A percentile compares a stretch with the other conserved stretches of the same genome.
These are phyloP conservation scores for Trichoderma reesei DNA, from an alignment of 495 filamentous ascomycete species.

Conservation along the genomic window DNA sequence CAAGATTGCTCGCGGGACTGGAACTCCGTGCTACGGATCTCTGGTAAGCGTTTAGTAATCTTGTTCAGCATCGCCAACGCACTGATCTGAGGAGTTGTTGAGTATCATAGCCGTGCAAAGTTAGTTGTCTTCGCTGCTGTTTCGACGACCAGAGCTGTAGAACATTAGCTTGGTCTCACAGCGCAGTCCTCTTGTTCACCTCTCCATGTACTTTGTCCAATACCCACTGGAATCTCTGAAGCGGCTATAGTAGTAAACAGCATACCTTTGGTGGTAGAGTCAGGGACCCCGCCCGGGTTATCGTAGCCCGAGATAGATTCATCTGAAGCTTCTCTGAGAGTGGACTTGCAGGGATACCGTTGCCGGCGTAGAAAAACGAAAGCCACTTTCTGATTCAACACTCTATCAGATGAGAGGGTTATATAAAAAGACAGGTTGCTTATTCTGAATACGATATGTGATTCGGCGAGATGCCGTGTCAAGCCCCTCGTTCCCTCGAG, in stretches of 20 bases:
- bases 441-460: too few species aligned
- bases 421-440: too few species aligned
- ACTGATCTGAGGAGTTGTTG: slow-evolving; percentile 3
- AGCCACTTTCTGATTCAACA: neutral
- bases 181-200: too few species aligned
- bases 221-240: neutral
- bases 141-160: neutral
- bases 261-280: neutral
- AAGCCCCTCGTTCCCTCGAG: neutral
- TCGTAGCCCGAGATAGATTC: neutral
- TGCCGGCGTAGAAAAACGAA: too few species aligned
- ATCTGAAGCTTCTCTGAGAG: neutral
- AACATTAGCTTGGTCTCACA: neutral
- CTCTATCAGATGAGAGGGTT: too few species aligned
- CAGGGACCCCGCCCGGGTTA: neutral
- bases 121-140: neutral
- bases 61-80: neutral
- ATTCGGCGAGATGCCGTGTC: neutral
- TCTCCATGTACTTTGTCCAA: too few species aligned
- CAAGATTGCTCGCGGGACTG: neutral
- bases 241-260: neutral
- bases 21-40: neutral
- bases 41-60: neutral
- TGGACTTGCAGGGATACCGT: neutral
- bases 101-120: slow-evolving; percentile 1